phyloP scores from a whole-genome alignment of 2,329 filamentous ascomycete species.

The Onygenales sp. region DNA sequence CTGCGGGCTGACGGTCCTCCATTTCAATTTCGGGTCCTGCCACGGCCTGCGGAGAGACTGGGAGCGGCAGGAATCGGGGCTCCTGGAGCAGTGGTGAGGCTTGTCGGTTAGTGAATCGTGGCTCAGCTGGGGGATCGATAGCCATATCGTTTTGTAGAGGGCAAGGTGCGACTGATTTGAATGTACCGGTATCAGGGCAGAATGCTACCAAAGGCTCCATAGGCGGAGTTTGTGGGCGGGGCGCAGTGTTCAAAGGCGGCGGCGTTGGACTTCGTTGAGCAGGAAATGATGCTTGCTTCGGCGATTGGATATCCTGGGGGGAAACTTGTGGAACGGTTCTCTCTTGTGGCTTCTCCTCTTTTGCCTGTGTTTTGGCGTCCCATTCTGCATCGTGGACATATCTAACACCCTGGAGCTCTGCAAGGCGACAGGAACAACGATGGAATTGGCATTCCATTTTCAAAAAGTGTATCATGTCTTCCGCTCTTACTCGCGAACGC shows the following conservation, averaged over 20 bases:
- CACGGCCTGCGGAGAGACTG: neutral
- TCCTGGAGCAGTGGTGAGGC: neutral
- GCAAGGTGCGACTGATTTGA: conserved; percentile 29
- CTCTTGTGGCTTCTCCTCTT: conserved; percentile 5
- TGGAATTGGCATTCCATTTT: conserved; percentile 42
- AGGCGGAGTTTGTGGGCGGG: conserved; percentile 1
- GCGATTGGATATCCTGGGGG: neutral
- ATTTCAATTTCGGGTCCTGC: neutral
- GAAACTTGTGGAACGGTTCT: neutral
- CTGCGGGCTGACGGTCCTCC: neutral
- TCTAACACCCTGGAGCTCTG: conserved; percentile 30
- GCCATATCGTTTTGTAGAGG: neutral
- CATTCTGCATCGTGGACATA: conserved; percentile 33
- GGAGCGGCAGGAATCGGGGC: neutral
- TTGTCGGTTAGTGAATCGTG: neutral
- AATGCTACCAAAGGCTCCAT: conserved; percentile 33
- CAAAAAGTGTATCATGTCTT: conserved; percentile 47
- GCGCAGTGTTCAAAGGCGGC: neutral
- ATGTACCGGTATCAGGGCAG: conserved; percentile 36
- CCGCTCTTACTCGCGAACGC: conserved; percentile 40
- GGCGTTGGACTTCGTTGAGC: neutral
- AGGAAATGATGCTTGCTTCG: neutral
- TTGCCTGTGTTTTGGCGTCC: conserved; percentile 8
- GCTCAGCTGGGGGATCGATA: neutral
- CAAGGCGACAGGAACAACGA: conserved; percentile 38